A percentile compares a stretch with the other conserved stretches of the same genome.
These are phyloP conservation scores for Nigrospora osmanthi DNA, from an alignment of 2,329 filamentous ascomycete species.

Conservation along the genomic window DNA sequence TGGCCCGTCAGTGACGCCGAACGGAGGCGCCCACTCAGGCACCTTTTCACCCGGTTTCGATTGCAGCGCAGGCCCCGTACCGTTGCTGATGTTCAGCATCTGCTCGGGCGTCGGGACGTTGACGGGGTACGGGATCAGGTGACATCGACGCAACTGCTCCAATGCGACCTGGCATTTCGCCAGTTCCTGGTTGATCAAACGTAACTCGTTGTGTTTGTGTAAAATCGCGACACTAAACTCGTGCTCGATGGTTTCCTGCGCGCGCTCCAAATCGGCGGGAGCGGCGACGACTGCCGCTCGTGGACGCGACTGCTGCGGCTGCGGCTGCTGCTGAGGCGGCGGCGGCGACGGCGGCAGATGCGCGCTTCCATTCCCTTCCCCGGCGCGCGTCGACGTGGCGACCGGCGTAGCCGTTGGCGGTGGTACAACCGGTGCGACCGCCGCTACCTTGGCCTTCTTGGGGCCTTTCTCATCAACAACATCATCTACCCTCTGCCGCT, in stretches of 20 bases:
- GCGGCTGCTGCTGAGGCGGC: not conserved
- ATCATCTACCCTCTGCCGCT: conserved; percentile 33
- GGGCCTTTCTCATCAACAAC: conserved; percentile 16
- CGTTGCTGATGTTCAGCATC: conserved; percentile 64
- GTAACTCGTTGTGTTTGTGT: conserved; percentile 88
- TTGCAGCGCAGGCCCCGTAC: conserved; percentile 64
- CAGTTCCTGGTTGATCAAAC: conserved; percentile 90
- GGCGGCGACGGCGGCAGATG: not conserved
- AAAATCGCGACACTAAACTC: conserved; percentile 89
- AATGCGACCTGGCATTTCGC: conserved; percentile 91
- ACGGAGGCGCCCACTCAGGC: conserved; percentile 75
- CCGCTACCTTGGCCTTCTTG: conserved; percentile 20
- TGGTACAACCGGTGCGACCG: conserved; percentile 8
- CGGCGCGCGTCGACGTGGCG: no score
- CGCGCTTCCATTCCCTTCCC: no score
- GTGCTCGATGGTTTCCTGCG: conserved; percentile 69
- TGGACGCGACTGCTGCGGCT: not conserved
- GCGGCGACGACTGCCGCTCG: not conserved
- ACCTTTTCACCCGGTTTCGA: conserved; percentile 53
- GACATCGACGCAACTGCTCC: conserved; percentile 87
- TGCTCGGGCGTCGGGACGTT: conserved; percentile 57
- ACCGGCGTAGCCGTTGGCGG: no score
- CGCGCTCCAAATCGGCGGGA: conserved; percentile 35
- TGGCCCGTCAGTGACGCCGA: conserved; percentile 84
- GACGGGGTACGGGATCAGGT: conserved; percentile 83